A percentile compares a stretch with the other conserved stretches of the same genome.
Conservation (phyloP, 192 early-diverging fungal species). For the Coemansia sp. region DNA sequence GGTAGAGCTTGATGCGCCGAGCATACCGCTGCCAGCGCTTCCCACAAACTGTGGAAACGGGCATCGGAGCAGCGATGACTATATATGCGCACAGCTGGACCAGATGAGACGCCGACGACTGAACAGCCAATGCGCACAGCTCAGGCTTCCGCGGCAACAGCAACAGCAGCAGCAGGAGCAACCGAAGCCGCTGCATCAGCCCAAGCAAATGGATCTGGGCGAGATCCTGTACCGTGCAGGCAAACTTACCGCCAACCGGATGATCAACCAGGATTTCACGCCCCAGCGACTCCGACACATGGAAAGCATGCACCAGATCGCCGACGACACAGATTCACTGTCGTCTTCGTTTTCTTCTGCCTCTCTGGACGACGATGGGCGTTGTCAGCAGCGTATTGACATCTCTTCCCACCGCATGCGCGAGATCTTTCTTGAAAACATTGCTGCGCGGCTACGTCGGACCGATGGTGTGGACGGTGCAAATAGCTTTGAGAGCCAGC, state of each 20-base stretch:
- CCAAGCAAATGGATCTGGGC: conserved; percentile 25
- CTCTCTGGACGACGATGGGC: conserved; percentile 1
- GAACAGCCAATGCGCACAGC: conserved; percentile 30
- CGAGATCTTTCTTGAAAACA: conserved; percentile 26
- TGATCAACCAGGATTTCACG: conserved; percentile 44
- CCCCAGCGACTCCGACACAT: conserved; percentile 18
- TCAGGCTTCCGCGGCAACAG: conserved; percentile 8
- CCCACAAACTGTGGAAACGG: neutral
- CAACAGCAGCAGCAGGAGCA: neutral
- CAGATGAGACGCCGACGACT: conserved; percentile 30
- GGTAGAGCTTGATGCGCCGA: neutral
- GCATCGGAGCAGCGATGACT: conserved; percentile 3
- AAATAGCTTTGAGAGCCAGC: neutral
- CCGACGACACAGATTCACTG: conserved; percentile 1
- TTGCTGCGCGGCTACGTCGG: conserved; percentile 22
- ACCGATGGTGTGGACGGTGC: conserved; percentile 2
- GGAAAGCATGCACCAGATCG: conserved; percentile 26
- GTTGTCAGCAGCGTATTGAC: neutral
- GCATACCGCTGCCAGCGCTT: neutral
- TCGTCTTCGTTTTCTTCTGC: neutral
- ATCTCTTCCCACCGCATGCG: conserved; percentile 8
- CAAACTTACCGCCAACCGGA: conserved; percentile 22
- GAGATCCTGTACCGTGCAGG: conserved; percentile 37
- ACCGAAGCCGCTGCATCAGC: neutral
- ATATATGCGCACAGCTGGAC: conserved; percentile 36